Evolutionary conservation across 768 basidiomycete species (phyloP), one percentile per base, ranked within the genome.

Genomic region (Suillus luteus): DNA sequence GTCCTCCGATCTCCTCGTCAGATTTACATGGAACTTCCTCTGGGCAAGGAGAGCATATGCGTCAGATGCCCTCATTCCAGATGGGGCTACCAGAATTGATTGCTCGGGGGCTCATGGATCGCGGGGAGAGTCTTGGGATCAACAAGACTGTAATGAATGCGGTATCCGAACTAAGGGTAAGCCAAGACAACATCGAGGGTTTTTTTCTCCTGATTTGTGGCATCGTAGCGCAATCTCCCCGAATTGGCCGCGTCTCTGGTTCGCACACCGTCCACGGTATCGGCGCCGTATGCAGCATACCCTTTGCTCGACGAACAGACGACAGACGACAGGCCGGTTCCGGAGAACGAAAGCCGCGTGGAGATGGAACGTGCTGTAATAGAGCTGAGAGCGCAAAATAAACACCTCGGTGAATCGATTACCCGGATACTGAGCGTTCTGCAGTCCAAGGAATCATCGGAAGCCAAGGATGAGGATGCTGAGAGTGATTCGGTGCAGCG

Each of bases 71-170:
- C 33, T 77, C 78, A 43, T 76, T 79, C 35, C 77, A 80, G 44
- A 78, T 88, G 72, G 86, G 84, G 40, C 75, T 90, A 22, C 85
- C 91, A 24, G 93, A 94, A 69, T 80, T 88, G 69, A 80, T 93
- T 66, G 83, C 92, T 1, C 82, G 88, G 58, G 88, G 90, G 24
- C 75, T 94, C 57, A 68, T 92, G 65, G 91, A 94, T 72, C 81
- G 86, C 22, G 86, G 91, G 33, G 92, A 93, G 76, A 90, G 85
- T 64, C 76, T 93, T 35, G 90, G 91, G n/a, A 90, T 93, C 64
- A 93, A 93, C 73, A 91, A 87, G 75, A 91, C 90, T 0, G 77
- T 93, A 22, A 86, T 90, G 85, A 91, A 83, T 72, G 92, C 92
- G 0, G 88, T 94, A 3, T 85, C 88, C 6, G 92, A 92, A 74